These are phyloP conservation scores for Tolypocladium amazonense DNA, from an alignment of 2,329 filamentous ascomycete genomes.

Conservation along the genomic window DNA sequence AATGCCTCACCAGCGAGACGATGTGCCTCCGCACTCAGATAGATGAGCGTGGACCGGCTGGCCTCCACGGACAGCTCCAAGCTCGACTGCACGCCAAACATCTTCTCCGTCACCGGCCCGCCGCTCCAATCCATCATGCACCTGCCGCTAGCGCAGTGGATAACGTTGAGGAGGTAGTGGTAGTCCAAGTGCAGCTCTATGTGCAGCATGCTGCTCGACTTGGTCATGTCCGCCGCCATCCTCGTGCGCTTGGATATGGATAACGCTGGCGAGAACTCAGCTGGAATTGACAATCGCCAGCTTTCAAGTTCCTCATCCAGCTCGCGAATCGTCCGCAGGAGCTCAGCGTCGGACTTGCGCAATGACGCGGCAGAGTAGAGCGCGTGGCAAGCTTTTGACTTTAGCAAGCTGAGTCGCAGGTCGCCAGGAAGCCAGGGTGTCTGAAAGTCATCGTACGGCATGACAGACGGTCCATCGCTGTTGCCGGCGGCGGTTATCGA, in stretches of 20 bases:
- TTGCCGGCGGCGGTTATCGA: background rate
- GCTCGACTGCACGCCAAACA: conserved; percentile 38
- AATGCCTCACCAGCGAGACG: conserved; percentile 35
- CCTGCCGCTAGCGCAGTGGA: conserved; percentile 43
- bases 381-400: conserved; percentile 34
- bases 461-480: background rate
- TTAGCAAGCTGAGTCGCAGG: conserved; percentile 37
- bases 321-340: conserved; percentile 43
- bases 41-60: conserved; percentile 42
- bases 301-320: conserved; percentile 44
- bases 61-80: conserved; percentile 42
- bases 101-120: conserved; percentile 12
- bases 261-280: conserved; percentile 33
- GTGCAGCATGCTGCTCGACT: conserved; percentile 31
- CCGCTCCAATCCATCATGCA: conserved; percentile 26
- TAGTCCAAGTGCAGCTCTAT: conserved; percentile 43
- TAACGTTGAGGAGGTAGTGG: conserved; percentile 41
- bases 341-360: conserved; percentile 41
- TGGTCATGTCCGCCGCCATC: conserved; percentile 12
- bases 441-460: conserved; percentile 1
- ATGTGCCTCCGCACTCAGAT: conserved; percentile 29
- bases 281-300: conserved; percentile 40
- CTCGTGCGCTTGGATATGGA: conserved; percentile 22
- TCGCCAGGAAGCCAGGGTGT: conserved; percentile 33
- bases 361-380: conserved; percentile 38